Percentiles rank a stretch among this genome's conserved stretches.
Evolutionary conservation across 2,329 filamentous ascomycete species (phyloP).

Genomic region (Fusarium floridanum): DNA sequence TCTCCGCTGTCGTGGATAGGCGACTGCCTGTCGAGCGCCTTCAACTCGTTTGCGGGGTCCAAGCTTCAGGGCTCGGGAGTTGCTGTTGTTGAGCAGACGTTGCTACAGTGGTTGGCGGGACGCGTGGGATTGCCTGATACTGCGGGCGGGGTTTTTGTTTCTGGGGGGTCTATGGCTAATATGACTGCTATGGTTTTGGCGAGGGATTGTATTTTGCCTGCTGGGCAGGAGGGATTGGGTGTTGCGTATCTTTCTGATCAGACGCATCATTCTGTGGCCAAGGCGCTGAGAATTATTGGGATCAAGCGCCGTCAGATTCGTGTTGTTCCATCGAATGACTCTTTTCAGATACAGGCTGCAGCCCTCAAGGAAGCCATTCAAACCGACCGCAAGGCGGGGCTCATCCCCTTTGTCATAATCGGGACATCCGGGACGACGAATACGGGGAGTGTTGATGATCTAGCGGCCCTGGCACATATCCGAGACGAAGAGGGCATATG

Average conservation of each 20-base stretch:
- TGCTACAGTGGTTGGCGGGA: neutral
- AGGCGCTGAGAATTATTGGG: neutral
- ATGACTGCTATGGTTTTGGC: conserved; percentile 3
- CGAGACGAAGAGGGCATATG: neutral
- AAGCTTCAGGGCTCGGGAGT: neutral
- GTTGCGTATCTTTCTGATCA: neutral
- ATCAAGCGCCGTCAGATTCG: neutral
- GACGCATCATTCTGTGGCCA: neutral
- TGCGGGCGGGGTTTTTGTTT: neutral
- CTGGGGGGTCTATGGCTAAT: neutral
- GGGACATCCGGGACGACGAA: neutral
- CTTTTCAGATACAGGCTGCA: neutral
- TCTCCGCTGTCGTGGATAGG: neutral
- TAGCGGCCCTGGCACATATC: neutral
- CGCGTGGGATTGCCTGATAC: neutral
- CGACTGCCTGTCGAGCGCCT: neutral
- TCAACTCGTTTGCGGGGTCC: conserved; percentile 1
- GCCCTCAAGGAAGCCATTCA: neutral
- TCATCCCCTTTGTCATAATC: neutral
- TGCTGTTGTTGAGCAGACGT: neutral
- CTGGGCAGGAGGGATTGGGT: neutral
- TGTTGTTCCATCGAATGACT: neutral
- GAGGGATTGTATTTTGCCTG: neutral
- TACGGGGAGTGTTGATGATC: neutral
- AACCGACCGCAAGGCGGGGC: neutral